Evolutionary conservation across 2,329 filamentous ascomycete species (phyloP), one percentile per base, ranked within the genome.

Genomic region (Xylaria sp.): DNA sequence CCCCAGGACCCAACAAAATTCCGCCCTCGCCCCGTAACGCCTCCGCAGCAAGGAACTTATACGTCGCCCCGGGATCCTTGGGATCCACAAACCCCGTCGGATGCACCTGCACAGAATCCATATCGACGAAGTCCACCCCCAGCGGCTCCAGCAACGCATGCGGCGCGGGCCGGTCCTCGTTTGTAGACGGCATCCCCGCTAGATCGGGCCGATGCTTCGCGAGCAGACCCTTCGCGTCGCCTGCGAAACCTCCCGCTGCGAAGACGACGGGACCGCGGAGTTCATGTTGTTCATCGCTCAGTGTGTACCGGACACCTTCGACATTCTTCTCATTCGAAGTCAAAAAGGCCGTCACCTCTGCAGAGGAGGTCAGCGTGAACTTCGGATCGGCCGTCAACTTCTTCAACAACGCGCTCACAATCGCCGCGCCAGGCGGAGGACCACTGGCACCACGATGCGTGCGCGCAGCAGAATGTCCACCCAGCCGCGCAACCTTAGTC

Each of bases 41-140:
- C 70, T 88, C 85, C 0, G 85, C 85, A 0, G 84, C 84, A 3
- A 88, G 78, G 65, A 88, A 83, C 70, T 88, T 88, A 52, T 84
- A 78, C 39, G 72, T 71, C 0, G 77, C 76, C 0, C 64, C 65
- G 0, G 75, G 72, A 37, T 77, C 75, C 1, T 76, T 74, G 0
- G 80, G 79, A 63, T 87, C 83, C 4, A 88, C 74, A 66, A 88
- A 88, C 0, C 83, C 83, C 0, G 85, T 87, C 2, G 85, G 85
- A 63, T 88, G 85, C 3, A 88, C 77, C 69, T 88, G 85, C 1
- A 88, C 83, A 59, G 76, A 77, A 49, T 80, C 76, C 79, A 82
- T 82, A 34, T 82, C 79, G 47, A 81, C 72, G 10, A 80, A 69
- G 37, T 71, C 71, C 4, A 78, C 78, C 13, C 75, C 76, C 0